These are phyloP conservation scores for Pulicaria dysenterica DNA, from an alignment of 129 eudicot genomes.

Conservation along the genomic window DNA sequence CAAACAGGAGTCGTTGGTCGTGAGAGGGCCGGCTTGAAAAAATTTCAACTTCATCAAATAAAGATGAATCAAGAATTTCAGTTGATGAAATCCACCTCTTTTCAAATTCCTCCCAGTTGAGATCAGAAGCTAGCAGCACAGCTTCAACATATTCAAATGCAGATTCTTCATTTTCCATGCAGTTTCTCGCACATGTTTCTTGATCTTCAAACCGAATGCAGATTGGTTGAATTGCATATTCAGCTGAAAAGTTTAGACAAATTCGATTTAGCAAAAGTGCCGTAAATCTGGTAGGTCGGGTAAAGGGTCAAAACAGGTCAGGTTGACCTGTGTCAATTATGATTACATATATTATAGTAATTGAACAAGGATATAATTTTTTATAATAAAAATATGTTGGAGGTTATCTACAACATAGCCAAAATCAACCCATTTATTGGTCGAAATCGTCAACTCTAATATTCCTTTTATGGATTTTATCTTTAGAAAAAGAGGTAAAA, in stretches of 20 bases:
- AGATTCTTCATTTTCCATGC: conserved; percentile 66
- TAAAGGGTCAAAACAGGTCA: conserved; percentile 3
- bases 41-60: conserved; percentile 78
- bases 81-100: conserved; percentile 67
- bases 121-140: conserved; percentile 75
- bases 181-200: conserved; percentile 42
- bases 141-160: conserved; percentile 87
- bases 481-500: conserved; percentile 10
- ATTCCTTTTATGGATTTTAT: not conserved
- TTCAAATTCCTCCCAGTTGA: conserved; percentile 85
- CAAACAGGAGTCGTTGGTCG: conserved; percentile 83
- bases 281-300: not conserved
- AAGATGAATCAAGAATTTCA: conserved; percentile 66
- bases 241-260: conserved; percentile 38
- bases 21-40: conserved; percentile 65
- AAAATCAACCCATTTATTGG: not conserved
- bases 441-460: not conserved
- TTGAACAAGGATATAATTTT: not conserved
- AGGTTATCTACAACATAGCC: not conserved
- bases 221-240: conserved; percentile 58
- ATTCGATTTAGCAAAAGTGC: conserved; percentile 10
- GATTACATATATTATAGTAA: not conserved
- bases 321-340: not conserved
- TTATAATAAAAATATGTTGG: not conserved
- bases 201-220: conserved; percentile 73